Evolutionary conservation across 1,284 basidiomycete species (phyloP).

Genomic region (Leccinum brunneo-olivaceum): DNA sequence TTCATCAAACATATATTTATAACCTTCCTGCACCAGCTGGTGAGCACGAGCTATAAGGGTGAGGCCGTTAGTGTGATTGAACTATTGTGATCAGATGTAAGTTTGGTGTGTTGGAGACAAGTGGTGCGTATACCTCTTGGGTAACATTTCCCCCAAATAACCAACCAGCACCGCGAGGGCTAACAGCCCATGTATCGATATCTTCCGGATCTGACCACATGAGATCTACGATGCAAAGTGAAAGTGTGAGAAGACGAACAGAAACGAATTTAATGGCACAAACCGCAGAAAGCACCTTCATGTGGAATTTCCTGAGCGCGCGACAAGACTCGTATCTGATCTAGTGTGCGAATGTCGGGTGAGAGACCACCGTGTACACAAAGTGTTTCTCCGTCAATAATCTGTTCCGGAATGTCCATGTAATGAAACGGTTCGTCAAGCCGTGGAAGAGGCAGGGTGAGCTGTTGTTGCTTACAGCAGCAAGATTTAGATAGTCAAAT

Average conservation of each 20-base stretch:
- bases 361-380: constrained; percentile 93
- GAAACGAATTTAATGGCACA: constrained; percentile 18
- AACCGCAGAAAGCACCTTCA: constrained; percentile 95
- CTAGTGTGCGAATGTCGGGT: constrained; percentile 86
- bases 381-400: constrained; percentile 86
- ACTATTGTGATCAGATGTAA: constrained; percentile 41
- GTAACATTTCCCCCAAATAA: constrained; percentile 88
- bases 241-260: neutral
- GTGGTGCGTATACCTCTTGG: constrained; percentile 50
- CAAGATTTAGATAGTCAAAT: constrained; percentile 91
- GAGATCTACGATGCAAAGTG: constrained; percentile 52
- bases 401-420: constrained; percentile 40
- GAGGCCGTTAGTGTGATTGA: constrained; percentile 87
- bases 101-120: neutral
- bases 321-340: constrained; percentile 87
- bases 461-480: constrained; percentile 58
- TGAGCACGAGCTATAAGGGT: constrained; percentile 87
- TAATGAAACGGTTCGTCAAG: neutral
- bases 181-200: constrained; percentile 92
- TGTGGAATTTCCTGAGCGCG: constrained; percentile 94
- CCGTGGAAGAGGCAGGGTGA: neutral
- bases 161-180: constrained; percentile 93
- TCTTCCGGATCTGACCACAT: constrained; percentile 99
- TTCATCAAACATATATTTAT: constrained; percentile 96
- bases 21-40: constrained; percentile 94